These are phyloP conservation scores for Cantharellus cinnabarinus DNA, from an alignment of 768 basidiomycete genomes.

Conservation along the genomic window DNA sequence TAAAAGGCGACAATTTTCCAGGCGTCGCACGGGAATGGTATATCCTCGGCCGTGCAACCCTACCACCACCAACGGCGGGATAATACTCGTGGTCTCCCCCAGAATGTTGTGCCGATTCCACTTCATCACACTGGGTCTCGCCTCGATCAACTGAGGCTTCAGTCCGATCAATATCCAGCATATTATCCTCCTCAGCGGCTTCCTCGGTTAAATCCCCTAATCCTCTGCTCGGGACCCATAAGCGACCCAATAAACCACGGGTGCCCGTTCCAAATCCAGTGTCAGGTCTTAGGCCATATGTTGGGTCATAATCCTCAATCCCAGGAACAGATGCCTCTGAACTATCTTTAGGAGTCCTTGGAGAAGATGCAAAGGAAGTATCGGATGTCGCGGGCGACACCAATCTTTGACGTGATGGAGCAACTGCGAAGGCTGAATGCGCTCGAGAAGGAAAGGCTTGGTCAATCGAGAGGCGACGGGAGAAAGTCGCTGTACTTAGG, in stretches of 20 bases:
- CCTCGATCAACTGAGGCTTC: slow-evolving; percentile 40
- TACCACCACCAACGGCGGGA: slow-evolving; percentile 82
- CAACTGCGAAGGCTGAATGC: neutral
- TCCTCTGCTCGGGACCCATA: slow-evolving; percentile 32
- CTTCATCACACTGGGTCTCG: slow-evolving; percentile 27
- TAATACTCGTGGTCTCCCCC: slow-evolving; percentile 45
- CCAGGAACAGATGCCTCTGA: slow-evolving; percentile 28
- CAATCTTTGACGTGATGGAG: neutral
- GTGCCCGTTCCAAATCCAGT: slow-evolving; percentile 69
- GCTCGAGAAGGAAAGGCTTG: neutral
- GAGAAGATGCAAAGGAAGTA: slow-evolving; percentile 1
- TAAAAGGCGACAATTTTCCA: neutral
- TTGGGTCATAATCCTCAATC: slow-evolving; percentile 84
- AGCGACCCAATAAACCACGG: slow-evolving; percentile 53
- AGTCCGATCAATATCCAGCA: slow-evolving; percentile 24
- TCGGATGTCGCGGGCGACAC: neutral
- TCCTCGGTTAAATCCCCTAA: slow-evolving; percentile 71
- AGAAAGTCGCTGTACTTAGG: neutral
- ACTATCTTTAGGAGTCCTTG: neutral
- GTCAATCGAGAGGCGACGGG: neutral
- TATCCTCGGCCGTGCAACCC: slow-evolving; percentile 64
- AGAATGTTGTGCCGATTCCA: slow-evolving; percentile 23
- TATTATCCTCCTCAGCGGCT: slow-evolving; percentile 20
- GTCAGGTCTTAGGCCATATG: slow-evolving; percentile 87
- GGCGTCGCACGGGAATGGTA: slow-evolving; percentile 54